phyloP scores from a whole-genome alignment of 352 stramenopile species.

The Thalassiosira exigua region DNA sequence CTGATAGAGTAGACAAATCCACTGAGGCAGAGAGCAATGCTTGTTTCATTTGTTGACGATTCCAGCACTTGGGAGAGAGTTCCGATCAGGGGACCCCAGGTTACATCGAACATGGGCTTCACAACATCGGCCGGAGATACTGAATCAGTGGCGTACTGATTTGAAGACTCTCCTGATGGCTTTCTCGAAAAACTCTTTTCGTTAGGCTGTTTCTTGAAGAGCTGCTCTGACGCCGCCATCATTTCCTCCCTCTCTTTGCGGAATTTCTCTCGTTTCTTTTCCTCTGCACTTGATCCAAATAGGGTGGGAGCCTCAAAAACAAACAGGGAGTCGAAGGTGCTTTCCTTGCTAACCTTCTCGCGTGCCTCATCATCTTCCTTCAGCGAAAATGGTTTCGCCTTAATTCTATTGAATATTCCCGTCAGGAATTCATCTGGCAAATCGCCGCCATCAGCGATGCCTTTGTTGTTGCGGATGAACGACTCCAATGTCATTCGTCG shows the following conservation, averaged over 20 bases:
- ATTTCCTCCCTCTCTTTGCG: conserved; percentile 88
- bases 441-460: conserved; percentile 96
- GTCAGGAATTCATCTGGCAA: conserved; percentile 92
- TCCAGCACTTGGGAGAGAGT: conserved; percentile 97
- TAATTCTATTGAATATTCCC: conserved; percentile 96
- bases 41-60: conserved; percentile 90
- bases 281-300: conserved; percentile 64
- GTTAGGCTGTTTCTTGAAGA: conserved; percentile 75
- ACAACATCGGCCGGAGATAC: conserved; percentile 80
- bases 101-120: conserved; percentile 98
- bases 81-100: conserved; percentile 96
- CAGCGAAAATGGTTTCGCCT: conserved; percentile 93
- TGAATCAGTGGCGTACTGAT: conserved; percentile 55
- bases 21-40: conserved; percentile 93
- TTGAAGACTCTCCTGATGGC: conserved; percentile 10
- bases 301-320: conserved; percentile 73
- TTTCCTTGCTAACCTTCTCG: conserved; percentile 68
- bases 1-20: conserved; percentile 95
- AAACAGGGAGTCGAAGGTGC: conserved; percentile 71
- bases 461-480: conserved; percentile 97
- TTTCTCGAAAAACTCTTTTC: conserved; percentile 39
- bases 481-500: conserved; percentile 97
- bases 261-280: conserved; percentile 86
- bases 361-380: conserved; percentile 94
- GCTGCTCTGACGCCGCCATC: conserved; percentile 79